Conservation (phyloP, 148 eudicot genomes). For the Simmondsia chinensis region DNA sequence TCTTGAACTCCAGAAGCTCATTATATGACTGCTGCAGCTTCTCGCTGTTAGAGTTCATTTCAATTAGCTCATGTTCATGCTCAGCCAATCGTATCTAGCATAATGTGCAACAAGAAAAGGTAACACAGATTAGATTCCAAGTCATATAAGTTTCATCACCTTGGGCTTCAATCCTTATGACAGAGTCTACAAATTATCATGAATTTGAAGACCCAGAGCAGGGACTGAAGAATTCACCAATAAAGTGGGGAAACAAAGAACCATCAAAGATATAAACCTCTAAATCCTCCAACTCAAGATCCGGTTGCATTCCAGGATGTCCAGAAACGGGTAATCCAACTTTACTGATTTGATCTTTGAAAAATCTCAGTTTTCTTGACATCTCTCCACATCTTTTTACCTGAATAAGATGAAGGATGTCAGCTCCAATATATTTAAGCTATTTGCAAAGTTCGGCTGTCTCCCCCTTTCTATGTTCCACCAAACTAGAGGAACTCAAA, state of each 20-base stretch:
- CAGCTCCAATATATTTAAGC: too few relatives aligned
- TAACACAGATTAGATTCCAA: slow-evolving; percentile 4
- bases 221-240: neutral
- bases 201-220: too few relatives aligned
- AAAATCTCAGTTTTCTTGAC: slow-evolving; percentile 91
- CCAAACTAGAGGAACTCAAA: too few relatives aligned
- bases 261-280: slow-evolving; percentile 49
- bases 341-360: slow-evolving; percentile 90
- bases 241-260: slow-evolving; percentile 4
- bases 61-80: slow-evolving; percentile 90
- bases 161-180: too few relatives aligned
- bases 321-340: slow-evolving; percentile 60
- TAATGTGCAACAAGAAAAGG: slow-evolving; percentile 16
- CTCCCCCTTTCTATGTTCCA: too few relatives aligned
- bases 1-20: slow-evolving; percentile 88
- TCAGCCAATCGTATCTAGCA: slow-evolving; percentile 77
- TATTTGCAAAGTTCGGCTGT: too few relatives aligned
- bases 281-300: slow-evolving; percentile 74
- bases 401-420: slow-evolving; percentile 46
- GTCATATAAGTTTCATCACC: too few relatives aligned
- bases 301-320: slow-evolving; percentile 54
- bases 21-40: slow-evolving; percentile 70
- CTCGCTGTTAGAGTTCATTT: slow-evolving; percentile 86
- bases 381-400: slow-evolving; percentile 99
- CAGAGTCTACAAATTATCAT: too few relatives aligned